Percentiles rank a stretch among this genome's conserved stretches.
These are phyloP conservation scores for Aspergillus coremiiformis DNA, from an alignment of 495 filamentous ascomycete species.

Conservation along the genomic window DNA sequence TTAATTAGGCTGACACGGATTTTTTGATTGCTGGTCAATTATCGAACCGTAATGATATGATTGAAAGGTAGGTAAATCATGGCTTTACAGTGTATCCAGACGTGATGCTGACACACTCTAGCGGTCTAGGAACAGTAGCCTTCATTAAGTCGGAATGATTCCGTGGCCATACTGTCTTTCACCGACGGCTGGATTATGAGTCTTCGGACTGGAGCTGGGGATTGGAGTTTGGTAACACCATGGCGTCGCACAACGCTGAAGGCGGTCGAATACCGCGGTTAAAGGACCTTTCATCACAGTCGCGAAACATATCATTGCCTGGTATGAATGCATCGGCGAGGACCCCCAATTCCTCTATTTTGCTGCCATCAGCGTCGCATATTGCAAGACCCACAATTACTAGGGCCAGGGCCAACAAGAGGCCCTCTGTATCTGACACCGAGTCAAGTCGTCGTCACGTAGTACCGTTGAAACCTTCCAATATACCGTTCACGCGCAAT, in stretches of 20 bases:
- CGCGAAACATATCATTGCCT: conserved; percentile 22
- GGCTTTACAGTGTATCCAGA: background rate
- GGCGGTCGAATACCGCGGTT: conserved; percentile 29
- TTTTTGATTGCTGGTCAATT: background rate
- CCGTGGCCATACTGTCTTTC: conserved; percentile 13
- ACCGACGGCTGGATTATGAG: conserved; percentile 21
- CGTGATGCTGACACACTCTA: background rate
- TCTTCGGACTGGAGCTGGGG: conserved; percentile 24
- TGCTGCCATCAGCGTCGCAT: conserved; percentile 20
- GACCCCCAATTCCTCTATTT: conserved; percentile 9
- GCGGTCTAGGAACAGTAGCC: conserved; percentile 1
- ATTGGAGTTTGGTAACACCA: conserved; percentile 24
- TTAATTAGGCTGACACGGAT: background rate
- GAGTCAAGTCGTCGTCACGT: conserved; percentile 21
- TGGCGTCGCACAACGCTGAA: conserved; percentile 33
- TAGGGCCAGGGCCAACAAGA: conserved; percentile 19
- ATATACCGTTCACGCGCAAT: conserved; percentile 16
- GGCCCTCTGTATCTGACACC: conserved; percentile 25
- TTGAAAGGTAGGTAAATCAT: background rate
- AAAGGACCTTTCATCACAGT: conserved; percentile 19
- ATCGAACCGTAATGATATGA: background rate
- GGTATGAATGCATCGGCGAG: conserved; percentile 13
- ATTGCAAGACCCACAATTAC: conserved; percentile 23
- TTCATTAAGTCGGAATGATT: conserved; percentile 30
- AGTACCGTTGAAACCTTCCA: conserved; percentile 17